Evolutionary conservation across 169 alveolate species (phyloP), one percentile per base, ranked within the genome.

Genomic region (Plasmodium knowlesi): DNA sequence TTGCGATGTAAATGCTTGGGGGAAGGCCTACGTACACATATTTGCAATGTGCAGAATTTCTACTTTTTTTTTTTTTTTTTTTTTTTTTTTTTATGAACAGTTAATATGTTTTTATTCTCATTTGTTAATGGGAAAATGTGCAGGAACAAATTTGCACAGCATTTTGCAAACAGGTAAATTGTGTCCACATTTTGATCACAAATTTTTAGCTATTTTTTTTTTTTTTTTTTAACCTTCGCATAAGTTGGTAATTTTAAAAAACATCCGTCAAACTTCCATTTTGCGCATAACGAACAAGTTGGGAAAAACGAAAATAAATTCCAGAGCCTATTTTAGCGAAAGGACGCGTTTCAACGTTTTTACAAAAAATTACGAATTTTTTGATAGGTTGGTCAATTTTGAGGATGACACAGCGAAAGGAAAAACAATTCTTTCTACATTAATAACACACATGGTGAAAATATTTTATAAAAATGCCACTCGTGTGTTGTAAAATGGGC

Each of bases 41-140:
- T n/a, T 39, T 9, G 34, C 30, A 34, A 78, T 83, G 81, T 50
- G 25, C 34, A 82, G n/a, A 78, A 78, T 78, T n/a, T 39, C 41
- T 37, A 82, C 28, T 50, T 82, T 82, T 82, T 54, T 81, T 54
- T 3, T 32, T 32, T 81, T 82, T 82, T 82, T 83, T 83, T 82
- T 54, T 81, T 54, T 3, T 32, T 32, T 81, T 82, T 82, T 82
- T 83, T 83, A 83, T 83, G n/a, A 83, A 61, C 91, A 83, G 82
- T 83, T 34, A 43, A 83, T 83, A 83, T 34, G 39, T 22, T 83
- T 57, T 83, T 83, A 57, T 28, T 83, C 43, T n/a, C 71, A 30
- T 14, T 16, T 37, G 71, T 61, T 25, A 83, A 32, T 61, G 12
- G 25, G 71, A 83, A 34, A 61, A 83, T 61, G 30, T 61, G 22